A percentile compares a stretch with the other conserved stretches of the same genome.
Evolutionary conservation across 352 stramenopile genomes (phyloP).

Genomic region (Globisporangium radiosum): DNA sequence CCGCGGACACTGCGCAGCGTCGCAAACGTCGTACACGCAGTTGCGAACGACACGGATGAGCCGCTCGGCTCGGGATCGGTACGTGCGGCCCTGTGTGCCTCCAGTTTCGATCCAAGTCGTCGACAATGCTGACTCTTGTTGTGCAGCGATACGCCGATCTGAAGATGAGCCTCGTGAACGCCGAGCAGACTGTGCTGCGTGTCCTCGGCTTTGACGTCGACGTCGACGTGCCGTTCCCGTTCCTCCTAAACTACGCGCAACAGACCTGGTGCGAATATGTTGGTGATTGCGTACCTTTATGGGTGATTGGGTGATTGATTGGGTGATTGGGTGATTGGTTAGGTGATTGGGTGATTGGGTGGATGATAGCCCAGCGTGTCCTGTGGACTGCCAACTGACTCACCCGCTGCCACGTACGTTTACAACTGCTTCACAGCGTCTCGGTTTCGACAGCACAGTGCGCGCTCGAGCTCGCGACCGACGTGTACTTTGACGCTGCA

Average conservation of each 20-base stretch:
- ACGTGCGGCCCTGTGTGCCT: neutral
- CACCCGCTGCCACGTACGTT: too few species aligned
- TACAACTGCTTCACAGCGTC: slow-evolving; percentile 13
- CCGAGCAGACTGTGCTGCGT: slow-evolving; percentile 42
- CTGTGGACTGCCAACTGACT: too few species aligned
- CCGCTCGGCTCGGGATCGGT: slow-evolving; percentile 30
- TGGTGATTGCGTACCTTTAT: neutral
- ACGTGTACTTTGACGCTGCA: slow-evolving; percentile 22
- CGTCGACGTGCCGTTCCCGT: slow-evolving; percentile 26
- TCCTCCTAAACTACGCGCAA: slow-evolving; percentile 29
- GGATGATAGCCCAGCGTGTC: too few species aligned
- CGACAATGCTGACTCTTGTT: neutral
- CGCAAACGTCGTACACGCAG: slow-evolving; percentile 42
- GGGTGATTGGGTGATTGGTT: neutral
- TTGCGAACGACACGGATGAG: slow-evolving; percentile 18
- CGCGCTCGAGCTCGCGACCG: slow-evolving; percentile 30
- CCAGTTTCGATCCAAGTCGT: neutral
- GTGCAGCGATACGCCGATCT: slow-evolving; percentile 30
- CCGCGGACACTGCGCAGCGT: slow-evolving; percentile 40
- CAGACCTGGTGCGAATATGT: slow-evolving; percentile 15
- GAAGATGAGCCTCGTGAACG: slow-evolving; percentile 42
- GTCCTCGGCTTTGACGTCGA: slow-evolving; percentile 44
- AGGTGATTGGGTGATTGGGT: neutral
- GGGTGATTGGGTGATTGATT: too few species aligned
- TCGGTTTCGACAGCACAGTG: slow-evolving; percentile 23